A percentile compares a stretch with the other conserved stretches of the same genome.
Evolutionary conservation across 208 protist genomes (phyloP).

Genomic region (Trypanosoma rangeli): DNA sequence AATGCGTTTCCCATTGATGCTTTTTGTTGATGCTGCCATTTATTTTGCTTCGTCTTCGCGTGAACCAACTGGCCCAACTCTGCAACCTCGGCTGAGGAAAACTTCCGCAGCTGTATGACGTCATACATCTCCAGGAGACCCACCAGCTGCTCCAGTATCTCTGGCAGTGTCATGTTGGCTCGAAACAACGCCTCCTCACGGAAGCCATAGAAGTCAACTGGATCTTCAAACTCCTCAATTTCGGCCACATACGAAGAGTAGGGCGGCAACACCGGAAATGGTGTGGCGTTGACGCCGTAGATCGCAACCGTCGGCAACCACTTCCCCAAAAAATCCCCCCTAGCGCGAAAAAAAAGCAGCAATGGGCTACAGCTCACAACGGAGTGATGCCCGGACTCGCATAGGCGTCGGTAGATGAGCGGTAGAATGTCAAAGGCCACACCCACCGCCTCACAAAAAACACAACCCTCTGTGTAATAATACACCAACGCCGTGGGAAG

Average conservation of each 20-base stretch:
- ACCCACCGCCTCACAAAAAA: slow-evolving; percentile 36
- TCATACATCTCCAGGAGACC: slow-evolving; percentile 11
- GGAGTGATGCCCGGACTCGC: slow-evolving; percentile 34
- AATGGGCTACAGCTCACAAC: slow-evolving; percentile 71
- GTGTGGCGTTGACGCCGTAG: slow-evolving; percentile 15
- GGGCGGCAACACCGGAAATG: neutral
- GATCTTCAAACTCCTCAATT: slow-evolving; percentile 19
- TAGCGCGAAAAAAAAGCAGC: slow-evolving; percentile 46
- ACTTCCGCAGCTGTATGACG: slow-evolving; percentile 27
- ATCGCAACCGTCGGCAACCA: slow-evolving; percentile 35
- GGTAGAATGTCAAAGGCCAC: slow-evolving; percentile 60
- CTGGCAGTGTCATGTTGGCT: neutral
- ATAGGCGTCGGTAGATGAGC: slow-evolving; percentile 50
- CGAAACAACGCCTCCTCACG: neutral
- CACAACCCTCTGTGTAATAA: slow-evolving; percentile 36
- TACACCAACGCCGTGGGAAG: slow-evolving; percentile 46
- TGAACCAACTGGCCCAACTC: slow-evolving; percentile 9
- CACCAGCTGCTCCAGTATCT: slow-evolving; percentile 23
- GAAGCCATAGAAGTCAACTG: slow-evolving; percentile 1
- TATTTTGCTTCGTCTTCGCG: neutral
- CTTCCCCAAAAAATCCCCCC: slow-evolving; percentile 17
- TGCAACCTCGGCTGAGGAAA: slow-evolving; percentile 21
- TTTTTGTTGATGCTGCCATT: neutral
- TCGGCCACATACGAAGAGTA: slow-evolving; percentile 11
- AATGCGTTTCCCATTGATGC: neutral